Base-by-base conservation (phyloP, 495 filamentous ascomycete species). In the Neurospora hispaniola region DNA sequence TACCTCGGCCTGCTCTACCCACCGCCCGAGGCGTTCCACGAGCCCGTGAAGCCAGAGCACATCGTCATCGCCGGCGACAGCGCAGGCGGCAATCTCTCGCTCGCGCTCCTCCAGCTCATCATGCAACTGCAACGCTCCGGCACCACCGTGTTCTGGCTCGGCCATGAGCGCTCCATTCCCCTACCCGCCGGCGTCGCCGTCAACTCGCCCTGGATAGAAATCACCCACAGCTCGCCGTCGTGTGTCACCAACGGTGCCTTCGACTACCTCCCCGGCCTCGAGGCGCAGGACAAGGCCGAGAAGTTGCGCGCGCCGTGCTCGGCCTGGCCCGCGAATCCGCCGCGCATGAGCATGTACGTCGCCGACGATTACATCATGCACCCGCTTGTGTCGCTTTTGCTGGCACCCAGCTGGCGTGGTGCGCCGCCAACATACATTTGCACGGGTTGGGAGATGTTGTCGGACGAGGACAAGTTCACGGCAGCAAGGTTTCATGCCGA, bases 11-110 rank as follows among this genome's bases (percentile, higher is more conserved):
- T 98, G 39, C 86, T 97, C 10, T 91, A 94, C 74, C 94, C 94
- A 18, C 92, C 92, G 0, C 81, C 88, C 0, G 91, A 87, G 44
- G 89, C 93, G 4, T 84, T 90, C 72, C 94, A 97, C 80, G 81
- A 86, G 27, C 83, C 94, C 16, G 84, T 97, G 5, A 82, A 85
- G 5, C 84, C 95, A 3, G 84, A 85, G 70, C 85, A 94, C 70
- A 93, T 98, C 62, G 85, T 95, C 42, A 82, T 97, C 69, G 87
- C 89, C 11, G 95, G 95, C n/a, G 95, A 98, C 74, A 93, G 90
- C 41, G 94, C 95, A 0, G 95, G 95, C 35, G 95, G 92, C 9
- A 93, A 93, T 73, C 86, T 98, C 5, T 80, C 82, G 12, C 83
- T 95, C 4, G 86, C 88, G 7, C 88, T 98, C 0, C 81, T 94